Conservation (phyloP, 257 asterid genomes). For the Nicotiana attenuata region DNA sequence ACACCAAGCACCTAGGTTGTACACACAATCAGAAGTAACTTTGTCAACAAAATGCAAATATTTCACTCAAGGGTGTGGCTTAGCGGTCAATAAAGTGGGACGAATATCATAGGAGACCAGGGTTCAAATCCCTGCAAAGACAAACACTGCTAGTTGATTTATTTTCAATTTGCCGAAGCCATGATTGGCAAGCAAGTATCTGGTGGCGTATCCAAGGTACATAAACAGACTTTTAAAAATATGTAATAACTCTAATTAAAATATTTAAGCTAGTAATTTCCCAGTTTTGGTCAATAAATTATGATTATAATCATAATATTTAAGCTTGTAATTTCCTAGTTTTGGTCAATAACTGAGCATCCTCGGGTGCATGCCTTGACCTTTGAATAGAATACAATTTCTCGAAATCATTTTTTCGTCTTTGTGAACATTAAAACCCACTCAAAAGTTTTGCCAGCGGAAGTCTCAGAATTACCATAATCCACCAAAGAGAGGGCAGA, state of each 20-base stretch:
- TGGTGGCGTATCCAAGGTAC: background rate
- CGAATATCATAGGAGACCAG: background rate
- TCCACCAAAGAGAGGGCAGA: background rate
- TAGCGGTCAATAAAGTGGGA: background rate
- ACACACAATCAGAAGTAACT: background rate
- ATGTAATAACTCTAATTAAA: too few relatives aligned
- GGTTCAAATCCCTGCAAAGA: background rate
- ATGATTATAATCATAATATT: too few relatives aligned
- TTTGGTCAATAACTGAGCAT: background rate
- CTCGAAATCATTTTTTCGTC: background rate
- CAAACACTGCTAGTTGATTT: background rate
- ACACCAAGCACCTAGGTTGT: constrained; percentile 3
- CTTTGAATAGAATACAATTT: background rate
- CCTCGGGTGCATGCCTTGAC: background rate
- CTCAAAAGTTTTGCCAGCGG: background rate
- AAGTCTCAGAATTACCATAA: background rate
- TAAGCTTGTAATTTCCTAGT: background rate
- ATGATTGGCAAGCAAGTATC: background rate
- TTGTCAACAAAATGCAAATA: background rate
- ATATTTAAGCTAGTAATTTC: too few relatives aligned
- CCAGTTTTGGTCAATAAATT: too few relatives aligned
- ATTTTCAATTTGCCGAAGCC: background rate
- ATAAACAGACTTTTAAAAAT: background rate
- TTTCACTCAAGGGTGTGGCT: background rate
- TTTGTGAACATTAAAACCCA: background rate